Evolutionary conservation across 1,284 basidiomycete species (phyloP), one percentile per base, ranked within the genome.

Genomic region (Ceratobasidium theobromae): DNA sequence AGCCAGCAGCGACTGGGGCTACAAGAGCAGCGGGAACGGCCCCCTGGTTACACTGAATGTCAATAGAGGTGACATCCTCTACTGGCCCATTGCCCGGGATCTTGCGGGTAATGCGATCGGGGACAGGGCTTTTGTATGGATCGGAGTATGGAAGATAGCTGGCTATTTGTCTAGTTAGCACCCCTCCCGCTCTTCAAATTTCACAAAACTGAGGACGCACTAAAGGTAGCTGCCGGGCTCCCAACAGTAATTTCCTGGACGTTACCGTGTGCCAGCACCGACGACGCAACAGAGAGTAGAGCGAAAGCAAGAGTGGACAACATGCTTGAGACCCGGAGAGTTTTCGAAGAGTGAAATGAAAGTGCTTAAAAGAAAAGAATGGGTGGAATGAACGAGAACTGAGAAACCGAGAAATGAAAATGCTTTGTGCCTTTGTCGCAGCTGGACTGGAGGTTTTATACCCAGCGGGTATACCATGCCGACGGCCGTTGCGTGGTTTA

Each of bases 1-100:
- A 75, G 1, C 81, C 82, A 12, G 82, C 79, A 3, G 79, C 76
- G 30, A 81, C 75, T 0, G 79, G 79, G 1, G 77, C 82, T 65
- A 73, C 74, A 33, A 82, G 72, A 3, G 79, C 74, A 16, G 81
- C 80, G 11, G 82, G 81, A 1, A 76, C 75, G 18, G 78, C 79
- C 16, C 74, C 76, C 18, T 78, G 52, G n/a, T 53, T 62, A 62
- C 52, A 62, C n/a, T 68, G 49, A 53, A 66, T 41, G 43, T 62
- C 67, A 25, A 75, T 75, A 28, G 74, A 67, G 9, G 72, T 72
- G 18, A 77, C 18, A 57, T 77, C 74, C 14, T 60, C 67, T 25
- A 74, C 71, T 32, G 73, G 72, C 1, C 72, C 68, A 43, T 70
- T 69, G 8, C 66, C 65, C 25, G 67, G 66, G 66, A 82, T 79